Evolutionary conservation across 192 early-diverging fungal species (phyloP).

Genomic region (Rhizoclosmatium sp.): DNA sequence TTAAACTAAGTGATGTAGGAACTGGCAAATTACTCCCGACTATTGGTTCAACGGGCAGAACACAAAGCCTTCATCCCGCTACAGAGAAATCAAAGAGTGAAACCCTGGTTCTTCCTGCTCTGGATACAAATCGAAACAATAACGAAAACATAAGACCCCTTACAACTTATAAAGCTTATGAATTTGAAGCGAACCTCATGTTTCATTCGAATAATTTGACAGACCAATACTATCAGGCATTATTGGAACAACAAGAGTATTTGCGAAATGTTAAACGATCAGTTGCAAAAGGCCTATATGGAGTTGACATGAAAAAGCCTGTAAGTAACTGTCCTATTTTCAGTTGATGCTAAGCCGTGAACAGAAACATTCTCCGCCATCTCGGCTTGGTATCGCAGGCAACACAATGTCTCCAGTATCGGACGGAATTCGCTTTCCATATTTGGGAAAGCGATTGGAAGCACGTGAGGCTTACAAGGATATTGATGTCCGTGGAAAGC

Average conservation of each 20-base stretch:
- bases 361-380: slow-evolving; percentile 25
- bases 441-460: background rate
- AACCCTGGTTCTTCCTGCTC: too few species aligned
- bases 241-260: background rate
- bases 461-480: background rate
- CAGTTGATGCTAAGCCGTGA: background rate
- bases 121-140: too few species aligned
- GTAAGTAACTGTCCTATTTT: background rate
- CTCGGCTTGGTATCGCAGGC: slow-evolving; percentile 1
- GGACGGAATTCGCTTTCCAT: background rate
- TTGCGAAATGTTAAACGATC: background rate
- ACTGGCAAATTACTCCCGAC: too few species aligned
- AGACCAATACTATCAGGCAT: background rate
- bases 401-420: background rate
- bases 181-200: too few species aligned
- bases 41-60: too few species aligned
- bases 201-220: too few species aligned
- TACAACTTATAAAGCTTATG: too few species aligned
- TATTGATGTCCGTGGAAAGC: background rate
- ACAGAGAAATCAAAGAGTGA: too few species aligned
- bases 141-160: too few species aligned
- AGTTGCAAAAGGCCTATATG: slow-evolving; percentile 15
- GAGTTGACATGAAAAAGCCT: slow-evolving; percentile 29
- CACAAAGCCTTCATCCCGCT: too few species aligned
- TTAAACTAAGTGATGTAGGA: too few species aligned